Evolutionary conservation across 768 basidiomycete species (phyloP).

Genomic region (Lactarius vividus): DNA sequence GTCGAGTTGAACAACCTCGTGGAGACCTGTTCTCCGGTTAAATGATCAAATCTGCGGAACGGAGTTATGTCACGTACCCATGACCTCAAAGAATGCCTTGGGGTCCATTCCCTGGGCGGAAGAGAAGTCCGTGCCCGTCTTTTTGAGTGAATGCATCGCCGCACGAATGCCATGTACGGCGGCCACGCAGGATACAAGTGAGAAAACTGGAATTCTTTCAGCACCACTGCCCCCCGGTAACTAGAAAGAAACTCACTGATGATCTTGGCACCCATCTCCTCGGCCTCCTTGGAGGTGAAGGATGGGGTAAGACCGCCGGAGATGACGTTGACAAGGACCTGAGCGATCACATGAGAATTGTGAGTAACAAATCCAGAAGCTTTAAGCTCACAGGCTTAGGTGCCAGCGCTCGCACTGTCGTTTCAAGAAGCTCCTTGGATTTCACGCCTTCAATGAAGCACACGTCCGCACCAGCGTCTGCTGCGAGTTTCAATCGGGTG

Average conservation of each 20-base stretch:
- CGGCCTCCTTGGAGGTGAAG: constrained; percentile 67
- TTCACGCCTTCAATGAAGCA: constrained; percentile 82
- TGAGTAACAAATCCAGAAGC: neutral
- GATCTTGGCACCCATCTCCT: constrained; percentile 68
- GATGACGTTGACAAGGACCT: constrained; percentile 77
- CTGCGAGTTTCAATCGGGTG: constrained; percentile 61
- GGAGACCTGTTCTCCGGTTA: constrained; percentile 41
- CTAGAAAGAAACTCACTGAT: constrained; percentile 53
- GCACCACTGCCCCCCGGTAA: neutral
- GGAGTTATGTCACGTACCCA: constrained; percentile 47
- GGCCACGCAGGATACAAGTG: constrained; percentile 71
- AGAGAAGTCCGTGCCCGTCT: constrained; percentile 71
- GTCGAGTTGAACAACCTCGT: constrained; percentile 54
- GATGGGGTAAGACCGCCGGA: constrained; percentile 75
- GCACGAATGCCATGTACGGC: constrained; percentile 74
- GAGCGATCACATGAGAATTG: neutral
- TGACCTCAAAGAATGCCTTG: constrained; percentile 72
- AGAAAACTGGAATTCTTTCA: constrained; percentile 52
- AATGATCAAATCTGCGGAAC: constrained; percentile 6
- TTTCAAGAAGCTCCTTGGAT: constrained; percentile 59
- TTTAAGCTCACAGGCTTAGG: constrained; percentile 58
- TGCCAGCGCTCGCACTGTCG: constrained; percentile 62
- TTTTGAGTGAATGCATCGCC: constrained; percentile 73
- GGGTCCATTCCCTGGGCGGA: constrained; percentile 68
- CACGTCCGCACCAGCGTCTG: constrained; percentile 72